phyloP scores from a whole-genome alignment of 164 flowering plant species.

The Nymphaea colorata region DNA sequence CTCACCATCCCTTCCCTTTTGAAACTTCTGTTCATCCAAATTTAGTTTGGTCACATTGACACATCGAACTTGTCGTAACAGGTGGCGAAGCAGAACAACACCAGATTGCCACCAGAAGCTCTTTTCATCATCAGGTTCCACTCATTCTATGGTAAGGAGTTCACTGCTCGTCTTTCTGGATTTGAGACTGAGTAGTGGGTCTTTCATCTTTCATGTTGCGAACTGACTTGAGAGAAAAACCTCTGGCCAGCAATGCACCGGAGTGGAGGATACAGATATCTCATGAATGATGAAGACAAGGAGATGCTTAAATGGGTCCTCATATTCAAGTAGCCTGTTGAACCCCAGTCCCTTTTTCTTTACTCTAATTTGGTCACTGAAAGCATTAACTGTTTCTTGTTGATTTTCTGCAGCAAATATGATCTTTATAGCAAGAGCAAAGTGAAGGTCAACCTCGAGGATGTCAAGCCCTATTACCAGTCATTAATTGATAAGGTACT shows the following conservation, averaged over 20 bases:
- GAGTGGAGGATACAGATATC: slow-evolving; percentile 19
- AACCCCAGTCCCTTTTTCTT: not conserved
- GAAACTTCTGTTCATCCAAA: not conserved
- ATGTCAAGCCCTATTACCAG: slow-evolving; percentile 29
- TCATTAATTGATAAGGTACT: slow-evolving; percentile 29
- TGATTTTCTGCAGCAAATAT: slow-evolving; percentile 22
- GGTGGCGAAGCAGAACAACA: slow-evolving; percentile 56
- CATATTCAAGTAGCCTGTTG: slow-evolving; percentile 19
- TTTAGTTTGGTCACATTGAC: too few relatives aligned
- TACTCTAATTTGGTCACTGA: too few relatives aligned
- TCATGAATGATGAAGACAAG: slow-evolving; percentile 29
- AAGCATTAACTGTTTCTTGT: not conserved
- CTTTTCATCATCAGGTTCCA: slow-evolving; percentile 70
- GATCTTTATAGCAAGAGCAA: slow-evolving; percentile 42
- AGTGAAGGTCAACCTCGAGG: slow-evolving; percentile 20
- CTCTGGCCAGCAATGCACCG: slow-evolving; percentile 21
- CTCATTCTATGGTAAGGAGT: slow-evolving; percentile 57
- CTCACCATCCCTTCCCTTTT: not conserved
- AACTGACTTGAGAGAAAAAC: not conserved
- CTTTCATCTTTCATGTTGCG: too few relatives aligned
- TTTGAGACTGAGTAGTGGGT: not conserved
- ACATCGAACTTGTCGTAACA: slow-evolving; percentile 3
- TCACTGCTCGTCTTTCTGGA: not conserved
- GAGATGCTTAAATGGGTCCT: slow-evolving; percentile 33
- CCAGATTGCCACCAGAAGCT: slow-evolving; percentile 51